phyloP scores from a whole-genome alignment of 768 basidiomycete genomes.

The Phlegmacium glaucopus region DNA sequence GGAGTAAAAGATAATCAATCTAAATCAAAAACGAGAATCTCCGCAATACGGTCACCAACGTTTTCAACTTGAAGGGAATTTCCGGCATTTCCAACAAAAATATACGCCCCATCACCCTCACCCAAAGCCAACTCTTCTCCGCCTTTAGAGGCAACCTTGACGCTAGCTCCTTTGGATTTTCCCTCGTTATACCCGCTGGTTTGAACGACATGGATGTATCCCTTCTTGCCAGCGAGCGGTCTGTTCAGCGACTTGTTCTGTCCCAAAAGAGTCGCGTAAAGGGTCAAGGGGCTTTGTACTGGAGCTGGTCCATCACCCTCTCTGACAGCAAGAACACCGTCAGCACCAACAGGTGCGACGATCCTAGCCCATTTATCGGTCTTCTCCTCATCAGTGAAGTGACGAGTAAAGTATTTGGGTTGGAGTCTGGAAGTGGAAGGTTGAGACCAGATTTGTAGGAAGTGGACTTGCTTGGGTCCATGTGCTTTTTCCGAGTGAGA shows the following conservation, averaged over 20 bases:
- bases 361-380: slow-evolving; percentile 64
- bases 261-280: slow-evolving; percentile 76
- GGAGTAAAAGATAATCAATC: slow-evolving; percentile 43
- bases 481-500: slow-evolving; percentile 64
- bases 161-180: slow-evolving; percentile 49
- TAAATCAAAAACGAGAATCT: slow-evolving; percentile 80
- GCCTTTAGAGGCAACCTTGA: slow-evolving; percentile 40
- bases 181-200: slow-evolving; percentile 74
- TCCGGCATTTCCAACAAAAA: slow-evolving; percentile 46
- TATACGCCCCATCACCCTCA: slow-evolving; percentile 89
- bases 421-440: slow-evolving; percentile 43
- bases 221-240: slow-evolving; percentile 52
- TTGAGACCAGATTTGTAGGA: slow-evolving; percentile 52
- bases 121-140: slow-evolving; percentile 51
- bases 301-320: slow-evolving; percentile 81
- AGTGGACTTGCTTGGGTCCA: slow-evolving; percentile 41
- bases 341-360: slow-evolving; percentile 67
- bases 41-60: slow-evolving; percentile 59
- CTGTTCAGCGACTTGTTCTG: slow-evolving; percentile 52
- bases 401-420: slow-evolving; percentile 85
- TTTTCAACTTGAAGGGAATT: slow-evolving; percentile 51
- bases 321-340: slow-evolving; percentile 57
- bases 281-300: slow-evolving; percentile 60
- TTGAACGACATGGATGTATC: slow-evolving; percentile 86
- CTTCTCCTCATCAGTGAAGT: slow-evolving; percentile 84